Base-by-base conservation (phyloP, 1,284 basidiomycete genomes). In the Takashimella tepidaria region DNA sequence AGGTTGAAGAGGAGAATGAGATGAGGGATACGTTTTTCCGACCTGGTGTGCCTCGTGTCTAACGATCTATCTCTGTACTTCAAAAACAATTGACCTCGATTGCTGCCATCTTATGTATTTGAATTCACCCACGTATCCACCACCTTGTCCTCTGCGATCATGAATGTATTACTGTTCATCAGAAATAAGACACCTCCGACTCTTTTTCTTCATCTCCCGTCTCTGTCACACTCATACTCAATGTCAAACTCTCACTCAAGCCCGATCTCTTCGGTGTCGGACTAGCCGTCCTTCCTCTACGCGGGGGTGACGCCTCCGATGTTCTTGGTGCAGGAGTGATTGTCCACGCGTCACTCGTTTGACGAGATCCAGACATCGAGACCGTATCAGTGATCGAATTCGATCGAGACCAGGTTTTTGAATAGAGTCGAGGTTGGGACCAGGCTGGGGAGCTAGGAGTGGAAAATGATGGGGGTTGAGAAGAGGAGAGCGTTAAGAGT, bases 401-500 rank as follows among this genome's bases (percentile, higher is more conserved):
- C 44, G 44, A 45, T 3, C 58, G 58, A 3, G 48, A 51, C 22
- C 49, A 53, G 5, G 53, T 49, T 27, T 49, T 42, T 8, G 55
- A 57, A 10, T 46, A 55, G 5, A 56, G 53, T 5, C 55, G 55
- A 20, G 55, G 55, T 12, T 55, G 55, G 53, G 55, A 60, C 0
- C 58, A 55, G 2, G 58, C 55, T 6, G 55, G 56, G 11, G 51
- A 52, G 2, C 52, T 56, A 11, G 53, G 61, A 16, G 53, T 56
- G 5, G 58, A 56, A 0, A 59, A 53, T n/a, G n/a, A n/a, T 5
- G 62, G 68, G 13, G 63, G 60, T 5, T 58, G 55, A 0, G 70
- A 64, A 3, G 69, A 72, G 1, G 68, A 75, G 19, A 97, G 80
- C 1, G 89, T 97, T 19, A 97, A 80, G 51, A 97, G 76, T 26